Conservation (phyloP, 164 flowering plant species). For the Buxus sempervirens region DNA sequence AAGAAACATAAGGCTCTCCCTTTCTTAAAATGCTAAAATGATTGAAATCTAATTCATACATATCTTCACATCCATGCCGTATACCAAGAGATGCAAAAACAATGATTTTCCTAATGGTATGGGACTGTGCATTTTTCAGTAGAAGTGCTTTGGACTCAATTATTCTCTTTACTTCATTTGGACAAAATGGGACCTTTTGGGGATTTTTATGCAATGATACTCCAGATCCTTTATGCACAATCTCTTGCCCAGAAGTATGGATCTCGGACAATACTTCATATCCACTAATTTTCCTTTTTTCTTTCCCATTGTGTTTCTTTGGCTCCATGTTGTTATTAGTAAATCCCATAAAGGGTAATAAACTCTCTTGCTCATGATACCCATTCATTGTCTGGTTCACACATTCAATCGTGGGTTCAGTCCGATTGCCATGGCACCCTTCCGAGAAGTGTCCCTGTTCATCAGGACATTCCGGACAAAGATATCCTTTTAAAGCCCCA, state of each 20-base stretch:
- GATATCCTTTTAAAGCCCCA: constrained; percentile 11
- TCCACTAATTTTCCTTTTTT: constrained; percentile 13
- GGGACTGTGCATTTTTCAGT: constrained; percentile 48
- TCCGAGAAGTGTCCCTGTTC: background rate
- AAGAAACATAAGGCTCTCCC: constrained; percentile 50
- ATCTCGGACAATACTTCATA: constrained; percentile 12
- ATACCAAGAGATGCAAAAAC: constrained; percentile 59
- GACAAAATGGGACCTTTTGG: constrained; percentile 51
- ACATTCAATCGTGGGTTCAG: constrained; percentile 1
- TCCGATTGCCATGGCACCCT: constrained; percentile 5
- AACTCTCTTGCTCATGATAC: constrained; percentile 7
- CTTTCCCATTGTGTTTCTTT: constrained; percentile 14
- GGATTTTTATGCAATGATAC: constrained; percentile 28
- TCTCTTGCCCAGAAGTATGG: constrained; percentile 18
- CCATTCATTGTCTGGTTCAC: constrained; percentile 17
- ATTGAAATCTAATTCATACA: constrained; percentile 56
- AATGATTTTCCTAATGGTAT: constrained; percentile 54
- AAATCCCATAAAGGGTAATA: constrained; percentile 1
- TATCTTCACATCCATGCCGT: constrained; percentile 62
- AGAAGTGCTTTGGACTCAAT: constrained; percentile 36
- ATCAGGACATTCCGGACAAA: constrained; percentile 11
- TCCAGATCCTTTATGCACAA: constrained; percentile 17
- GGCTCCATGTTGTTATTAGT: constrained; percentile 10
- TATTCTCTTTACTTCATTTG: constrained; percentile 47
- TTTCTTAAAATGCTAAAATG: constrained; percentile 48